Evolutionary conservation across 106 monocot species (phyloP), one percentile per base, ranked within the genome.

Genomic region (Apostasia shenzhenica): DNA sequence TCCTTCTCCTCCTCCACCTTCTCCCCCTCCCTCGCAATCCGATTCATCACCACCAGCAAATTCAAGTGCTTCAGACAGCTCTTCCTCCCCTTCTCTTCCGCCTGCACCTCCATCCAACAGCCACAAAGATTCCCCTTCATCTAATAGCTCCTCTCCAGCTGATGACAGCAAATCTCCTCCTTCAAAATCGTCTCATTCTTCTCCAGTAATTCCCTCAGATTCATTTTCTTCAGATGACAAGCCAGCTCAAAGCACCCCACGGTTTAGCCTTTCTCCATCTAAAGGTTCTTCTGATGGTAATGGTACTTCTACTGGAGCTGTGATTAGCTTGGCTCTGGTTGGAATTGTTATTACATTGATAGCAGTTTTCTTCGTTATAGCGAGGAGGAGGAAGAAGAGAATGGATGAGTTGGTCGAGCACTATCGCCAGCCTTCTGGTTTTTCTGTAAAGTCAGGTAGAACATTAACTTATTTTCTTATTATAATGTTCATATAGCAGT

Each of bases 361-460:
- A 11, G 68, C 63, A 6, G 42, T 82, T 49, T 68, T 76, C 46
- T 58, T 81, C 11, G 45, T 81, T 40, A 45, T 72, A 14, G 7
- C 60, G 37, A 79, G 47, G 68, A 88, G 60, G 67, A 83, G 61
- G 57, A 78, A 52, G 56, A 80, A 54, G 50, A 80, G 45, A 48
- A 11, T 54, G 59, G 57, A 80, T 53, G 68, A 43, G 2, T 70
- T 75, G 61, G 57, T 72, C 14, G 60, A 47, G 38, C 66, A 72
- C 38, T 82, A 85, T 8, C 59, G 62, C 44, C 75, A 79, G 52
- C 79, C 79, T 2, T 13, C 48, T 57, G 75, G 43, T 66, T 72
- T 70, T 48, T 74, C 76, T n/a, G 56, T 67, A 42, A 67, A 68
- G 48, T 67, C 84, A 80, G 79, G 88, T 88, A 71, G 67, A 74